Evolutionary conservation across 73 alveolate species (phyloP).

Genomic region (Vitrella brassicaformis): DNA sequence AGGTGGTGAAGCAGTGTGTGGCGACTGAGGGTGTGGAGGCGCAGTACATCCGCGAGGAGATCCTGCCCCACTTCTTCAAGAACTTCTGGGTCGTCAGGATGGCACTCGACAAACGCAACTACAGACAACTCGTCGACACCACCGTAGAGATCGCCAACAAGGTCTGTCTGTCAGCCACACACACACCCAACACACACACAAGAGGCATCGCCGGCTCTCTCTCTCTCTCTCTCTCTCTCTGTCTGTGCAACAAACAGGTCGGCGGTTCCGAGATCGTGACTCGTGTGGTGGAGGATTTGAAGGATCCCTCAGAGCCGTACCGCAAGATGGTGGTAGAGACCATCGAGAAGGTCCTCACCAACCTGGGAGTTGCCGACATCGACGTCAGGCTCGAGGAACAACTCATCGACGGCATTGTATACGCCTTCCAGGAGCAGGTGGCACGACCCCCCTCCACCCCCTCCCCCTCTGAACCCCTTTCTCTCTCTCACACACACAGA

Average conservation of each 20-base stretch:
- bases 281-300: constrained; percentile 77
- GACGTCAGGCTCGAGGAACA: constrained; percentile 87
- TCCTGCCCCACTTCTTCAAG: constrained; percentile 31
- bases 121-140: constrained; percentile 91
- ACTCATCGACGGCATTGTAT: constrained; percentile 93
- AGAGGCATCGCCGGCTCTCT: too few species aligned
- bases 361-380: constrained; percentile 93
- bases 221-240: too few species aligned
- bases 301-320: constrained; percentile 91
- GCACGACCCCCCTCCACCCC: too few species aligned
- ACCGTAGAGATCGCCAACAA: constrained; percentile 97
- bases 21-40: constrained; percentile 94
- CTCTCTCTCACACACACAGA: too few species aligned
- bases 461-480: too few species aligned
- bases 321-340: constrained; percentile 98
- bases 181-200: too few species aligned
- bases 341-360: constrained; percentile 84
- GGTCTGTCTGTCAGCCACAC: constrained; percentile 52
- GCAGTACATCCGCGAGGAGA: constrained; percentile 77
- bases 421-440: constrained; percentile 90
- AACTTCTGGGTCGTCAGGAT: constrained; percentile 56
- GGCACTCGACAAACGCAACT: constrained; percentile 92
- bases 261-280: constrained; percentile 86
- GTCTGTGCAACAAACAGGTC: too few species aligned
- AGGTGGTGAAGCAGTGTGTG: constrained; percentile 93